Conservation (phyloP, 768 basidiomycete species). For the Auricularia sp. region DNA sequence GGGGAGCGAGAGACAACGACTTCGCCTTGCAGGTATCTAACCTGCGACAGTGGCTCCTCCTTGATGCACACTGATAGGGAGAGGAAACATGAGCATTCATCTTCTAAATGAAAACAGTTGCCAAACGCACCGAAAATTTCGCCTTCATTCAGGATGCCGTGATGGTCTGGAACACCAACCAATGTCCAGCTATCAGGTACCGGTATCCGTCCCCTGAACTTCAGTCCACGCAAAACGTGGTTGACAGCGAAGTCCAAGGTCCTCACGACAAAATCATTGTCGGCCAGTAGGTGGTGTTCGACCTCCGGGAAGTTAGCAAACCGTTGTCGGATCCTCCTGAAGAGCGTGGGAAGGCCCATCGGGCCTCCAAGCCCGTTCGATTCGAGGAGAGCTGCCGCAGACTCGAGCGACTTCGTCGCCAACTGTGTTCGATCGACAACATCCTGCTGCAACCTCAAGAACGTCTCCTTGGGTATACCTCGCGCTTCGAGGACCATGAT, state of each 20-base stretch:
- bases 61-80: neutral
- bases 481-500: conserved; percentile 59
- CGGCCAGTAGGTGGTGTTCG: too few relatives aligned
- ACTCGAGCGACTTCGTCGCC: conserved; percentile 32
- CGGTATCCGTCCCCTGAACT: conserved; percentile 56
- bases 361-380: conserved; percentile 49
- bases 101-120: too few relatives aligned
- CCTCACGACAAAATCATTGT: conserved; percentile 41
- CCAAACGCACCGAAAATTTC: conserved; percentile 45
- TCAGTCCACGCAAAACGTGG: conserved; percentile 59
- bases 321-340: conserved; percentile 10
- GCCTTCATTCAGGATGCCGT: conserved; percentile 38
- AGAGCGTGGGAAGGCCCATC: conserved; percentile 37
- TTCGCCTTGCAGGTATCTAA: conserved; percentile 42
- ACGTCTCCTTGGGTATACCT: conserved; percentile 45
- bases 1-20: conserved; percentile 55
- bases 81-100: neutral
- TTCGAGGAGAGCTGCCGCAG: conserved; percentile 43
- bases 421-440: conserved; percentile 40
- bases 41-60: conserved; percentile 17
- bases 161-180: conserved; percentile 64
- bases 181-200: conserved; percentile 54
- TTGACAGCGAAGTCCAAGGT: conserved; percentile 46
- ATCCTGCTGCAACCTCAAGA: conserved; percentile 41
- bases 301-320: conserved; percentile 18